Base-by-base conservation (phyloP, 2,329 filamentous ascomycete species). In the Chaetomium sp. region DNA sequence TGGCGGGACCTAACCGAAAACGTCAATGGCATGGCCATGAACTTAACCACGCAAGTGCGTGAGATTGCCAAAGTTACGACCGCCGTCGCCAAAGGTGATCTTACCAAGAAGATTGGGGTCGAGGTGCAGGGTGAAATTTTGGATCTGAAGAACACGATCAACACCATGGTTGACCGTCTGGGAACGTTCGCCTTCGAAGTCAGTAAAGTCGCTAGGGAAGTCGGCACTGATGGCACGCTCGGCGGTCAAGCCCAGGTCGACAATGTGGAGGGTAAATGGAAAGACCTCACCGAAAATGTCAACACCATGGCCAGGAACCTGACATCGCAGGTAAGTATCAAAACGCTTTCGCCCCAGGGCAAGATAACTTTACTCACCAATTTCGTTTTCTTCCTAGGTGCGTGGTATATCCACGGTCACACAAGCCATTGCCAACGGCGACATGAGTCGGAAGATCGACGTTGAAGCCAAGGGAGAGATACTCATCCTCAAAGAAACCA, bases 1-100 rank as follows among this genome's bases (percentile, higher is more conserved):
- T 97, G 94, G 92, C 89, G 91, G 67, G 91, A 96, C 70, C 78
- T 99, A 60, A 99, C 92, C 3, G 88, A 92, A 68, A 91, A 91
- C 61, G 92, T 99, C 73, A 99, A 99, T 73, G 88, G 91, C 64
- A 97, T 99, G 92, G 92, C 92, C 68, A 95, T 94, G 80, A 99
- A 97, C 71, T 76, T 99, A 65, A 97, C 92, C 2, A 95, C 94
- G 5, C 92, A 99, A 76, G 94, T 99, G 69, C 87, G 92, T 75
- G 91, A 96, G 72, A 99, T 99, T 65, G 94, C 92, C 59, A 90
- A 92, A 67, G 94, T 99, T 57, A 97, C 92, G 3, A 96, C 91
- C 1, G 92, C 92, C 57, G 92, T 99, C 59, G 92, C 92, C 51
- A 89, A 88, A 70, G 92, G 92, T 67, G 92, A 99, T 72, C 77